Evolutionary conservation across 1,139 yeast genomes (phyloP), one percentile per base, ranked within the genome.

Genomic region (Tardiomyces depauwii): DNA sequence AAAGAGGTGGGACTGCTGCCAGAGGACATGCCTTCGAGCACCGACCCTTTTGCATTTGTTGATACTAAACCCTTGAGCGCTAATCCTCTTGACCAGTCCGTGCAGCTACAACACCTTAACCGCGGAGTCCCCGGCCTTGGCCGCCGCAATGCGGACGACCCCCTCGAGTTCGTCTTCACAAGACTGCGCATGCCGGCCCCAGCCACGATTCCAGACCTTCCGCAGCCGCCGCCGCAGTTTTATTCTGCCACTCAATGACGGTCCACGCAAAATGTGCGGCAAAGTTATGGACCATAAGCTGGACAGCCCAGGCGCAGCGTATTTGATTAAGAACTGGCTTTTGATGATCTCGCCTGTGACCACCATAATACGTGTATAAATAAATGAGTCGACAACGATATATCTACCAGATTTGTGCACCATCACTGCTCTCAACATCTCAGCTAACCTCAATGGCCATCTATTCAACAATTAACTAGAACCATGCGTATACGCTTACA

Each of bases 401-500:
- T n/a, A n/a, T n/a, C n/a, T n/a, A n/a, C n/a, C n/a, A n/a, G n/a
- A n/a, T n/a, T n/a, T n/a, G n/a, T n/a, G n/a, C n/a, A n/a, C n/a
- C n/a, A n/a, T n/a, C n/a, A n/a, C n/a, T n/a, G n/a, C n/a, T n/a
- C n/a, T n/a, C n/a, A n/a, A n/a, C n/a, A n/a, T n/a, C n/a, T n/a
- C n/a, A n/a, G n/a, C n/a, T n/a, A n/a, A n/a, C n/a, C n/a, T n/a
- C n/a, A 21, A 21, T 21, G 25, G 25, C 25, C 16, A 30, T 30
- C 36, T 30, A 30, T 30, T 30, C 36, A 30, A 30, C 36, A 30
- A 30, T 30, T 21, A 30, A 10, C 36, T 30, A 30, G 4, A 30
- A 30, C 4, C 5, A 9, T 30, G 16, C 3, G 16, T 30, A 30
- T 5, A 11, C 36, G 27, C 61, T 75, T 86, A 89, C 75, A 89